phyloP scores from a whole-genome alignment of 768 basidiomycete genomes.

The Nidularia sp. region DNA sequence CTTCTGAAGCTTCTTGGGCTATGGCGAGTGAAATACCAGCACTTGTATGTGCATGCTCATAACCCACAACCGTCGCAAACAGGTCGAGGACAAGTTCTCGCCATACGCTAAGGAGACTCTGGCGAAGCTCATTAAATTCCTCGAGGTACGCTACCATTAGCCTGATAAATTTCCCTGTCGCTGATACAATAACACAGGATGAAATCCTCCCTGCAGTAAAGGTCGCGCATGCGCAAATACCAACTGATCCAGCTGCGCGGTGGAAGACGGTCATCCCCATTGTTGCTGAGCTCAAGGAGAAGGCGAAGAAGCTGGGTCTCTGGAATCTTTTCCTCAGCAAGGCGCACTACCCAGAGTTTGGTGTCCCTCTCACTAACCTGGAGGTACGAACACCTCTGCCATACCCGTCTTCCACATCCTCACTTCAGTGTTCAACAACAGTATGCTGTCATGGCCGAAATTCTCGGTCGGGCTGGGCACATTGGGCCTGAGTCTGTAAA shows the following conservation, averaged over 20 bases:
- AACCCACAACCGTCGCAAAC: background rate
- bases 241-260: conserved; percentile 63
- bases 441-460: conserved; percentile 98
- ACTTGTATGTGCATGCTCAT: background rate
- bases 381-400: conserved; percentile 53
- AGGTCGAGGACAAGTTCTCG: conserved; percentile 91
- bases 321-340: conserved; percentile 99
- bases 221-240: conserved; percentile 79
- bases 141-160: conserved; percentile 52
- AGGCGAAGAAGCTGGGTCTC: conserved; percentile 83
- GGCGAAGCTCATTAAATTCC: conserved; percentile 77
- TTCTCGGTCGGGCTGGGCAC: conserved; percentile 81
- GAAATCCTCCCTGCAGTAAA: conserved; percentile 81
- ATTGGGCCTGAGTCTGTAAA: conserved; percentile 86
- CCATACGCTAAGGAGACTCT: conserved; percentile 85
- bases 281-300: conserved; percentile 79
- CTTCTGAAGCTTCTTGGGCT: conserved; percentile 83
- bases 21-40: conserved; percentile 44
- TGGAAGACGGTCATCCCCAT: conserved; percentile 86
- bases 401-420: background rate
- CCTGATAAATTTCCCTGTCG: background rate
- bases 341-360: conserved; percentile 85
- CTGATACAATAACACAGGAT: conserved; percentile 44
- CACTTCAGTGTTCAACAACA: conserved; percentile 20
- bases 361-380: conserved; percentile 87